Base-by-base conservation (phyloP, 2,329 filamentous ascomycete genomes). In the Fonsecaea erecta region DNA sequence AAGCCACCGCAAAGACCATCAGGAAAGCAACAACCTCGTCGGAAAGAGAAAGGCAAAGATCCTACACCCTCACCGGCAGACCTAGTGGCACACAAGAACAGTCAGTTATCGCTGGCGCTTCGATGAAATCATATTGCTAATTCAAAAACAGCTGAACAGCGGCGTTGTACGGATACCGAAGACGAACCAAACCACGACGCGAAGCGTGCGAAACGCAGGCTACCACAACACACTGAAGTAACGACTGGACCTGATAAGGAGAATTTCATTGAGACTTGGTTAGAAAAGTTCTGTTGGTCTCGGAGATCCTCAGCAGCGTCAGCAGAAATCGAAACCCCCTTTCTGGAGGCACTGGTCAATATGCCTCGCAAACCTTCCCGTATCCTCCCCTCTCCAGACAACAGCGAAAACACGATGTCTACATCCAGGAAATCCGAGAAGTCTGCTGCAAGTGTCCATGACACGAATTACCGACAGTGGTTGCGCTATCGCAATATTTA, bases 401-500 rank as follows among this genome's bases (percentile, higher is more conserved):
- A 63, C 32, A 52, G 37, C 48, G 56, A 57, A 55, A 18, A 35
- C 48, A 37, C 32, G 12, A 51, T 52, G 52, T 63, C 59, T n/a
- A n/a, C n/a, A n/a, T n/a, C n/a, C 59, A 58, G 21, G 40, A 66
- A 32, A 26, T 64, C 64, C 26, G 60, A 60, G 60, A 63, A 57
- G 26, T 60, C 55, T 16, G 28, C 46, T 43, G 51, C 51, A 30
- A 66, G 56, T 40, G 60, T 63, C 1, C 16, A 52, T 46, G 65
- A 64, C n/a, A 30, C 58, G 43, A 28, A 62, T 43, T 67, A 67
- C 30, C 60, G 54, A 8, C 26, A 64, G 12, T 62, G 52, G 1
- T 35, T 67, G 35, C 1, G 32, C 1, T 21, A 35, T n/a, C 65
- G 62, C 21, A 54, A 55, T 16, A 60, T 67, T 26, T 65, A 52